Percentiles rank a stretch among this genome's conserved stretches.
These are phyloP conservation scores for Gossypium bickii DNA, from an alignment of 345 rosid species.

Conservation along the genomic window DNA sequence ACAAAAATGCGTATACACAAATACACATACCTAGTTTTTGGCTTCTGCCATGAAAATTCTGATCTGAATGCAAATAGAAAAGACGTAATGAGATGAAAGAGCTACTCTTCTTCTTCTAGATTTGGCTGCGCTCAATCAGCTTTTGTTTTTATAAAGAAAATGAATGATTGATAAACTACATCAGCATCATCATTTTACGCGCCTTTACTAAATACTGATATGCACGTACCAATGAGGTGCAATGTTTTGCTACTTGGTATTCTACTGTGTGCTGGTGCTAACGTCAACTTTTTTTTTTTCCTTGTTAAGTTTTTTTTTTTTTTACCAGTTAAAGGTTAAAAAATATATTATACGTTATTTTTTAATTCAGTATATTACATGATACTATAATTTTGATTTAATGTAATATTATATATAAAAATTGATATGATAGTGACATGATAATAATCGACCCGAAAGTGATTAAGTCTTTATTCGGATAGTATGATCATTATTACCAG, in stretches of 20 bases:
- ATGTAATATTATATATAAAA: too few species aligned
- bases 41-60: not conserved
- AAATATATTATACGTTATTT: too few species aligned
- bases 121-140: slow-evolving; percentile 12
- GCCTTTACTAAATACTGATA: not conserved
- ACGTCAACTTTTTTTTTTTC: not conserved
- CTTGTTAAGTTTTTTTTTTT: not conserved
- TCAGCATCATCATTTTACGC: not conserved
- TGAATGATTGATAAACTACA: slow-evolving; percentile 4
- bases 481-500: accelerated
- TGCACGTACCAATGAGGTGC: slow-evolving; percentile 3
- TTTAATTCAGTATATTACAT: too few species aligned
- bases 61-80: not conserved
- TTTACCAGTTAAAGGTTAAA: too few species aligned
- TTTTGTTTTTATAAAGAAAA: not conserved
- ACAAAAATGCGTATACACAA: not conserved
- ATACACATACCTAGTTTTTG: not conserved
- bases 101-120: not conserved
- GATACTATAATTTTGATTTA: too few species aligned
- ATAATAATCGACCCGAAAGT: accelerated
- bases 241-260: not conserved
- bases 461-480: too few species aligned
- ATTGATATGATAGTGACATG: too few species aligned
- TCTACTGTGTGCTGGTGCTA: not conserved
- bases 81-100: not conserved